Percentiles rank a stretch among this genome's conserved stretches.
Evolutionary conservation across 1,139 yeast genomes (phyloP).

Genomic region (Lodderomyces orthopsilosis): DNA sequence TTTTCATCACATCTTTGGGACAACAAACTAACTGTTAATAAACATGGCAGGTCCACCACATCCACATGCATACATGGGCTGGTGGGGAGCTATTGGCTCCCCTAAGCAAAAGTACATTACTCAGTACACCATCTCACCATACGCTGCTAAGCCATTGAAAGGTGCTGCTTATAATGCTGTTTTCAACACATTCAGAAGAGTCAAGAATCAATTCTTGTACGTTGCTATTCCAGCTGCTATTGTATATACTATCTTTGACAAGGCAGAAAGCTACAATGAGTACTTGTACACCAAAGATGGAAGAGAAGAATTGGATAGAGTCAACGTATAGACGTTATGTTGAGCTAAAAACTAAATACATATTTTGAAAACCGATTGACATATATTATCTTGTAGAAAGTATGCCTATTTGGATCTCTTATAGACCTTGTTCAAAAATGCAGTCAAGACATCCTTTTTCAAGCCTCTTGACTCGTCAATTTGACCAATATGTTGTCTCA

Average conservation of each 20-base stretch:
- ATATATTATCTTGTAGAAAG: neutral
- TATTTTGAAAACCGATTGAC: neutral
- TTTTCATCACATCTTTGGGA: neutral
- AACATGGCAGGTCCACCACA: slow-evolving; percentile 72
- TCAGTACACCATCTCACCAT: slow-evolving; percentile 87
- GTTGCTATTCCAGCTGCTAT: slow-evolving; percentile 73
- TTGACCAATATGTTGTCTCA: slow-evolving; percentile 60
- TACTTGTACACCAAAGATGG: slow-evolving; percentile 97
- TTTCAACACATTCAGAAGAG: slow-evolving; percentile 94
- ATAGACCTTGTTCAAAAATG: slow-evolving; percentile 87
- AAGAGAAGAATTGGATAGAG: slow-evolving; percentile 86
- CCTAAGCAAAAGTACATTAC: slow-evolving; percentile 87
- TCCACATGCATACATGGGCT: slow-evolving; percentile 85
- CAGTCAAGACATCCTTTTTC: slow-evolving; percentile 77
- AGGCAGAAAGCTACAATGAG: slow-evolving; percentile 88
- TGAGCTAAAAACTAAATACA: neutral
- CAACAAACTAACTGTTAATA: neutral
- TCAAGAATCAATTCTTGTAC: slow-evolving; percentile 79
- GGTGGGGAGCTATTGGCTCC: slow-evolving; percentile 93
- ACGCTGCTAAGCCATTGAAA: slow-evolving; percentile 88
- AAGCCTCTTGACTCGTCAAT: slow-evolving; percentile 92
- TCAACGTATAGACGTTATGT: slow-evolving; percentile 50
- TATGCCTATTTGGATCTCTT: slow-evolving; percentile 73
- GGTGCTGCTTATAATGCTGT: slow-evolving; percentile 83
- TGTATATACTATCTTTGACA: slow-evolving; percentile 85